Conservation (phyloP, 331 rosid genomes). For the Malus hybrid region DNA sequence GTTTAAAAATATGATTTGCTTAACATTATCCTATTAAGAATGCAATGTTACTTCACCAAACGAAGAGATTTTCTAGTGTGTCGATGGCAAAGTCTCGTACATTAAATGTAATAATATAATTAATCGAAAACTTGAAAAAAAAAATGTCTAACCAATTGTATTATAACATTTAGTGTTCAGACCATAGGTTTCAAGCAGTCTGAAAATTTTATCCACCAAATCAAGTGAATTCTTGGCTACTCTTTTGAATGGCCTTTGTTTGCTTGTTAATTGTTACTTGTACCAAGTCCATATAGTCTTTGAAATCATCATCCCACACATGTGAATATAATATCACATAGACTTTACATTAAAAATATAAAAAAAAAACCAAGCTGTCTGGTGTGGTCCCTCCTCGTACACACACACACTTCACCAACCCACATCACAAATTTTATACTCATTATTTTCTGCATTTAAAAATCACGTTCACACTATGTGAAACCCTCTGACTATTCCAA, state of each 20-base stretch:
- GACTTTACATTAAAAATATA: neutral
- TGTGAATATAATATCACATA: neutral
- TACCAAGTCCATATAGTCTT: neutral
- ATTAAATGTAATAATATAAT: too few species aligned
- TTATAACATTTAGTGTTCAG: too few species aligned
- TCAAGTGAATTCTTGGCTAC: neutral
- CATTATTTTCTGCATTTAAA: neutral
- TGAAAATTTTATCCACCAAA: neutral
- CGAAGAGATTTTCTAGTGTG: too few species aligned
- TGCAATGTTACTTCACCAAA: neutral
- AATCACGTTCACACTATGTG: slow-evolving; percentile 6
- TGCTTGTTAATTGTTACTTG: neutral
- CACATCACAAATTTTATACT: neutral
- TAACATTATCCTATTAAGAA: neutral
- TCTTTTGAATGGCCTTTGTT: neutral
- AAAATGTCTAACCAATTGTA: too few species aligned
- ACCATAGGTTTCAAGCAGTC: too few species aligned
- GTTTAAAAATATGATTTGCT: too few species aligned
- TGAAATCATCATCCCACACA: neutral
- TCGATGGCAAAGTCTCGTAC: too few species aligned
- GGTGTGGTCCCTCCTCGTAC: neutral
- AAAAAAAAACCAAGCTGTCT: neutral
- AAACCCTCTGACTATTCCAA: neutral
- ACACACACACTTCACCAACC: neutral
- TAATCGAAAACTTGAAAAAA: too few species aligned